Evolutionary conservation across 208 protist species (phyloP).

Genomic region (Wallacemonas collosoma): DNA sequence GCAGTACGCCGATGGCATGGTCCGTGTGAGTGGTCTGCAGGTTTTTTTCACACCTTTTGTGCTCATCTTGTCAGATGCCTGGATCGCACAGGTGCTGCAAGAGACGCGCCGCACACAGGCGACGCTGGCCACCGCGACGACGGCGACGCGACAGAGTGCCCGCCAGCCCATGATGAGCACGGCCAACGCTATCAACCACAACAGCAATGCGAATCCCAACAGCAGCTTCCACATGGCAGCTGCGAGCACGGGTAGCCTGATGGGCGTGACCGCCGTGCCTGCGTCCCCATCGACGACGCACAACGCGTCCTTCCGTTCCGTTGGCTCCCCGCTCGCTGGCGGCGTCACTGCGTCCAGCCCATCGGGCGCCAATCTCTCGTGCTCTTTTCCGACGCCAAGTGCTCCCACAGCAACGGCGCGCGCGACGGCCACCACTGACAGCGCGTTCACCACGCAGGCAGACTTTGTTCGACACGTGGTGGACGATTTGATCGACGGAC

Average conservation of each 20-base stretch:
- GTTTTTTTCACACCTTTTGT: constrained; percentile 53
- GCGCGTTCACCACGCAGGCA: constrained; percentile 18
- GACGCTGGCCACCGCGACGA: constrained; percentile 14
- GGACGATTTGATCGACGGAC: constrained; percentile 7
- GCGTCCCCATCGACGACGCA: neutral
- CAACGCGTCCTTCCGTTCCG: neutral
- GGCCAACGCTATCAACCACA: constrained; percentile 5
- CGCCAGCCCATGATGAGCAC: neutral
- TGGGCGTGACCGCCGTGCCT: neutral
- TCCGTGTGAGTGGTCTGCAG: constrained; percentile 59
- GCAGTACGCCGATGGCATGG: constrained; percentile 62
- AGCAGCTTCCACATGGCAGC: neutral
- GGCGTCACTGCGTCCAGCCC: neutral
- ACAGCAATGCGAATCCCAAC: constrained; percentile 8
- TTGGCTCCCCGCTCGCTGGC: constrained; percentile 1
- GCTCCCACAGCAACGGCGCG: neutral
- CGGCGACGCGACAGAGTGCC: neutral
- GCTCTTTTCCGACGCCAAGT: neutral
- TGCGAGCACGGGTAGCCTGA: neutral
- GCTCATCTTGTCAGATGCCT: constrained; percentile 53
- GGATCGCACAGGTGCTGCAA: constrained; percentile 45
- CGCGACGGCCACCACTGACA: neutral
- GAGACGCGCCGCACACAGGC: constrained; percentile 42
- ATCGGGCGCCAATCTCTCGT: too few species aligned
- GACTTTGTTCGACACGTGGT: constrained; percentile 18